Conservation (phyloP, 371 early-diverging fungal species). For the Circinella umbellata region DNA sequence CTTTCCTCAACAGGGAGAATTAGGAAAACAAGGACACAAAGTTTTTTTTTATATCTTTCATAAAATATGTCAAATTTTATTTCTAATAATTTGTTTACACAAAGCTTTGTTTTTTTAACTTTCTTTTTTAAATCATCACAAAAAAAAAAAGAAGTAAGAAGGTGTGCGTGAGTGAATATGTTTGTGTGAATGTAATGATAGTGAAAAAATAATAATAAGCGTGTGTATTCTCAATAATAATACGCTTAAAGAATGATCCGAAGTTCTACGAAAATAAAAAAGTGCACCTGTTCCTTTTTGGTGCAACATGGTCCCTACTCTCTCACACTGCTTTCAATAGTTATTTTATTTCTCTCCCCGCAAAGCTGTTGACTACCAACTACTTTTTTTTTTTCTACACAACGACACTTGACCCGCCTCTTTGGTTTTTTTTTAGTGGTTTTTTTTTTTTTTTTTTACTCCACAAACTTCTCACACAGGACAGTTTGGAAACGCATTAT, state of each 20-base stretch:
- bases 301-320: slow-evolving; percentile 18
- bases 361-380: neutral
- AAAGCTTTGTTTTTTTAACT: neutral
- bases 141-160: too few species aligned
- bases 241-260: slow-evolving; percentile 5
- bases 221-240: neutral
- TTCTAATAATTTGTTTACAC: too few species aligned
- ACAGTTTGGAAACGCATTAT: neutral
- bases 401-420: neutral
- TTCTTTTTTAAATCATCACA: too few species aligned
- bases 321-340: slow-evolving; percentile 1
- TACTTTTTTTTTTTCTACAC: neutral
- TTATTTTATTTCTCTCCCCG: slow-evolving; percentile 3
- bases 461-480: neutral
- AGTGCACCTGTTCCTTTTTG: neutral
- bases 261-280: neutral
- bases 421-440: neutral
- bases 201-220: too few species aligned
- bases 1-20: neutral
- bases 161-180: neutral
- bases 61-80: too few species aligned
- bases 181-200: too few species aligned
- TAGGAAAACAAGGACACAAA: too few species aligned
- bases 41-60: too few species aligned
- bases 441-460: neutral